phyloP scores from a whole-genome alignment of 345 rosid genomes.

The Acer negundo region DNA sequence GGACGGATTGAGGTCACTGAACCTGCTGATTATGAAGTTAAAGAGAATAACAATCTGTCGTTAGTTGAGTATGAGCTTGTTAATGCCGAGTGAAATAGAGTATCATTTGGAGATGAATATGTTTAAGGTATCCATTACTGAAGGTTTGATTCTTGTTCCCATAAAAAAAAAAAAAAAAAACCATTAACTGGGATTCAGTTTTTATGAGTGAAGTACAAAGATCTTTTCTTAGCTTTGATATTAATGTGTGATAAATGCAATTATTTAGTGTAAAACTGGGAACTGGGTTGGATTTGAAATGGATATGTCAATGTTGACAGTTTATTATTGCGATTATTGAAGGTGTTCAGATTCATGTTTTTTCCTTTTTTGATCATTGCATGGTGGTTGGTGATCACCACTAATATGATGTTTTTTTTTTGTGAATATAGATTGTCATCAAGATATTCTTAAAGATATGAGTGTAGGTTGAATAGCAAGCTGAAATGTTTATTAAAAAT shows the following conservation, averaged over 20 bases:
- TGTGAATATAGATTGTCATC: background rate
- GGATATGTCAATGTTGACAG: background rate
- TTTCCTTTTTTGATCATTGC: background rate
- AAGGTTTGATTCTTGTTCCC: slow-evolving; percentile 31
- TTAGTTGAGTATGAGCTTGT: slow-evolving; percentile 88
- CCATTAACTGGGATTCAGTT: slow-evolving; percentile 17
- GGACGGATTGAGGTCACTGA: slow-evolving; percentile 84
- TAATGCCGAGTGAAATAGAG: slow-evolving; percentile 58
- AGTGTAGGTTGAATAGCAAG: too few species aligned
- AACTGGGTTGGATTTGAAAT: background rate
- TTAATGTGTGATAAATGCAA: background rate
- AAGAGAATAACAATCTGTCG: slow-evolving; percentile 81
- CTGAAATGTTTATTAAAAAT: too few species aligned
- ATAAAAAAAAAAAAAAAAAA: background rate
- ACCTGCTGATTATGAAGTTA: slow-evolving; percentile 59
- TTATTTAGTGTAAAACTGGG: background rate
- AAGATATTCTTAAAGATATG: too few species aligned
- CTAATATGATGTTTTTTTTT: too few species aligned
- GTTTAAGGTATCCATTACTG: slow-evolving; percentile 2
- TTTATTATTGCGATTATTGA: background rate
- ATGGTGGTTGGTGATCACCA: background rate
- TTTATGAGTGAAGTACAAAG: slow-evolving; percentile 20
- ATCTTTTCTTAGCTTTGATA: background rate
- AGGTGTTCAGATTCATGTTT: too few species aligned
- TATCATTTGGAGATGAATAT: slow-evolving; percentile 21